A percentile compares a stretch with the other conserved stretches of the same genome.
These are phyloP conservation scores for Cyclotella kingstonii DNA, from an alignment of 108 stramenopile genomes.

Conservation along the genomic window DNA sequence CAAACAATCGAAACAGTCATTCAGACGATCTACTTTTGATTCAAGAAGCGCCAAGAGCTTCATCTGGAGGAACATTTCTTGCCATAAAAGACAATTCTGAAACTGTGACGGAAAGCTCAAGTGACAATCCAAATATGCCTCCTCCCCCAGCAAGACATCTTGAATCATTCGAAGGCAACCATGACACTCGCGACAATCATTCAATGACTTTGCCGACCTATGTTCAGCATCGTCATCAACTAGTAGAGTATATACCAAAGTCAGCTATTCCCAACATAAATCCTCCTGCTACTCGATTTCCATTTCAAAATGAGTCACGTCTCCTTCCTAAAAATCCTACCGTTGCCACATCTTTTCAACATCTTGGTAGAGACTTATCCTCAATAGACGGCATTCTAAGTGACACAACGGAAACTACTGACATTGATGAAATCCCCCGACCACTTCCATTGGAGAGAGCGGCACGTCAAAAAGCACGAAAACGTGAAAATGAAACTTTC, in stretches of 20 bases:
- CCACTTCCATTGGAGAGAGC: constrained; percentile 46
- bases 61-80: constrained; percentile 27
- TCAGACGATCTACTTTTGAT: not conserved
- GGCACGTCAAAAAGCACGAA: constrained; percentile 20
- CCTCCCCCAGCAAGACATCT: constrained; percentile 21
- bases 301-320: constrained; percentile 43
- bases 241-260: constrained; percentile 72
- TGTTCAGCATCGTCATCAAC: constrained; percentile 13
- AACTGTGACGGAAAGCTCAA: not conserved
- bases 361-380: not conserved
- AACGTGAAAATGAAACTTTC: constrained; percentile 43
- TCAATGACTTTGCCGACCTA: not conserved
- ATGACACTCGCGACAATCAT: not conserved
- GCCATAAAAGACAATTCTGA: constrained; percentile 4
- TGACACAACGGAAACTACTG: constrained; percentile 62
- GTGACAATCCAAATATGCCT: constrained; percentile 30
- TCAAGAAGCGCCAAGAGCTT: constrained; percentile 8
- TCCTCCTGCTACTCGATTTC: constrained; percentile 68
- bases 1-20: not conserved
- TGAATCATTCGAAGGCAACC: constrained; percentile 24
- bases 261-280: constrained; percentile 57
- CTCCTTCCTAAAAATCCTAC: constrained; percentile 6
- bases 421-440: constrained; percentile 59
- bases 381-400: not conserved
- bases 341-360: not conserved